Evolutionary conservation across 345 rosid species (phyloP).

Genomic region (Rhodamnia argentea): DNA sequence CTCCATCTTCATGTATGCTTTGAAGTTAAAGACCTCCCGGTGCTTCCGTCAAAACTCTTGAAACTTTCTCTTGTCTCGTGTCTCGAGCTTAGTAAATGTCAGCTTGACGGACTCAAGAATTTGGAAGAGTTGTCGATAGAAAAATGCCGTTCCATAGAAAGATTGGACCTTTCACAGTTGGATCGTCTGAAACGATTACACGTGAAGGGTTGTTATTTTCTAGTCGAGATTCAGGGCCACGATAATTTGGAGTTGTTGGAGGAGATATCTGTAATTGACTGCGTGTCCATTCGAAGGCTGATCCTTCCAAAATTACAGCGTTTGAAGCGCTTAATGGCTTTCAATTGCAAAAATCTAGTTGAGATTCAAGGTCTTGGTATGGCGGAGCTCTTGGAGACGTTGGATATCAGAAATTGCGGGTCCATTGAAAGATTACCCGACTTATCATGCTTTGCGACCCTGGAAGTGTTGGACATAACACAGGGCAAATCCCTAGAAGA

Average conservation of each 20-base stretch:
- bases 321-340: no score
- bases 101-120: neutral
- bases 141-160: neutral
- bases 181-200: neutral
- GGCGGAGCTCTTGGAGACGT: no score
- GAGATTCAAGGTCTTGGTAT: no score
- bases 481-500: neutral
- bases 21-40: neutral
- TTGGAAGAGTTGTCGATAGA: neutral
- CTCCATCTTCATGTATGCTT: neutral
- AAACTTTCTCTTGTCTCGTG: neutral
- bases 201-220: neutral
- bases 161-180: neutral
- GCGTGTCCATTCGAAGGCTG: no score
- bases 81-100: neutral
- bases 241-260: neutral
- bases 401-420: accelerated
- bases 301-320: no score
- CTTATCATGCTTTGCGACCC: accelerated
- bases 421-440: neutral
- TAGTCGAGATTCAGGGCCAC: neutral
- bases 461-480: neutral
- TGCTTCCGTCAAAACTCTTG: neutral
- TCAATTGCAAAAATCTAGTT: no score
- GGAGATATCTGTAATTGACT: neutral